These are phyloP conservation scores for Capsicum baccatum DNA, from an alignment of 257 asterid genomes.

Conservation along the genomic window DNA sequence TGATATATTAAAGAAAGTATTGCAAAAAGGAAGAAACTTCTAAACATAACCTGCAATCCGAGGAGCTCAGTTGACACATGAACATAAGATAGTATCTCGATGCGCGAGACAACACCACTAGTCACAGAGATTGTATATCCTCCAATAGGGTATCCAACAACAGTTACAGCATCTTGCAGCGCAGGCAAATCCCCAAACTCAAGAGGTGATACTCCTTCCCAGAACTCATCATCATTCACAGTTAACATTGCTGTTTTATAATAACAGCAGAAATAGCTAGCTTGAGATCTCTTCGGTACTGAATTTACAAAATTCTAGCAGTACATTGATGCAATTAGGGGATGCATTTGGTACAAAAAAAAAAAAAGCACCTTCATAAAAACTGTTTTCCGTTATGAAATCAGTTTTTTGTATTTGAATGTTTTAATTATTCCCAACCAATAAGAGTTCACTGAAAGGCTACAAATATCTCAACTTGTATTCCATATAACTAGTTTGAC, in stretches of 20 bases:
- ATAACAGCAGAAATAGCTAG: conserved; percentile 3
- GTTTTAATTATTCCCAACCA: neutral
- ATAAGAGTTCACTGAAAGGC: neutral
- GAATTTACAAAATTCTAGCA: conserved; percentile 3
- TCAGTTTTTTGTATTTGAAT: neutral
- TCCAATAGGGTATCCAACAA: conserved; percentile 43
- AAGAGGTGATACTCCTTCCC: conserved; percentile 39
- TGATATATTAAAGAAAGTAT: conserved; percentile 24
- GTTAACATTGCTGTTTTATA: conserved; percentile 40
- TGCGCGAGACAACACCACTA: conserved; percentile 44
- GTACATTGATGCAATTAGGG: conserved; percentile 17
- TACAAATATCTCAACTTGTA: neutral
- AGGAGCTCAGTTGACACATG: conserved; percentile 85
- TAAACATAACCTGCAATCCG: conserved; percentile 67
- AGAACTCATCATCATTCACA: conserved; percentile 41
- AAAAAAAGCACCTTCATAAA: neutral
- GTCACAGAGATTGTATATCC: conserved; percentile 42
- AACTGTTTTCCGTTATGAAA: neutral
- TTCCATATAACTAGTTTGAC: neutral
- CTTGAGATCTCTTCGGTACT: neutral
- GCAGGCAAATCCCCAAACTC: conserved; percentile 42
- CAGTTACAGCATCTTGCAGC: conserved; percentile 43
- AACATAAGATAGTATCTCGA: conserved; percentile 36
- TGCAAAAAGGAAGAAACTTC: conserved; percentile 17
- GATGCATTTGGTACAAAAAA: neutral